Base-by-base conservation (phyloP, 2,329 filamentous ascomycete genomes). In the Rhytidhysteron rufulum region DNA sequence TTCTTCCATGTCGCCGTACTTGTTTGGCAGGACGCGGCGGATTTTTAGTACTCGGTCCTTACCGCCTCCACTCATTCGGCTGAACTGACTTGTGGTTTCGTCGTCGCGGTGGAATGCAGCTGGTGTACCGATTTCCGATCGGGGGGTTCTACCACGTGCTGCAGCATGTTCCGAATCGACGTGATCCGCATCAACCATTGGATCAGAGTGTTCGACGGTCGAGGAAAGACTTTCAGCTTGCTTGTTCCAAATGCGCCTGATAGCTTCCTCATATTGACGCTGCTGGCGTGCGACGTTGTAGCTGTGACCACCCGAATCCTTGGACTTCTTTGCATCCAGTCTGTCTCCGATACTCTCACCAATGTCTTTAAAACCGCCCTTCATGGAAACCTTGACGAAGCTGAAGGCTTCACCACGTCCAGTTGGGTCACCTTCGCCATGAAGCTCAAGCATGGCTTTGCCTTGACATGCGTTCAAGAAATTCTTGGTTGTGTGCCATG, bases 361-460 rank as follows among this genome's bases (percentile, higher is more conserved):
- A 19, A 94, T 79, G 16, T 89, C 85, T 58, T 90, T 88, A 65
- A 96, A 98, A 0, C 93, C 93, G 46, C 93, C 93, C 67, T 98
- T 98, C 93, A 98, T 98, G 1, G 88, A 95, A 0, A 90, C 96
- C 59, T 93, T 89, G 64, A 98, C 90, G 65, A 98, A 96, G 62
- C 88, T 96, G 71, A 97, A 95, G 2, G 88, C 93, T 44, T 96
- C 82, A 2, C 93, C 93, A 55, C 90, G 86, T 18, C 89, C 89
- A 0, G 91, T 95, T 3, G 93, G 93, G 60, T 98, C 93, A 41
- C 93, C 93, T 50, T 94, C 88, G 16, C 93, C 93, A 54, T 96
- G 90, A 10, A 98, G 77, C 53, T 90, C 86, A 33, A 98, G 78
- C 93, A 98, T 98, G 3, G 93, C 93, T 63, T 98, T 98, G 43